Conservation (phyloP, 805 yeast genomes). For the Wickerhamomyces chaumierensis region DNA sequence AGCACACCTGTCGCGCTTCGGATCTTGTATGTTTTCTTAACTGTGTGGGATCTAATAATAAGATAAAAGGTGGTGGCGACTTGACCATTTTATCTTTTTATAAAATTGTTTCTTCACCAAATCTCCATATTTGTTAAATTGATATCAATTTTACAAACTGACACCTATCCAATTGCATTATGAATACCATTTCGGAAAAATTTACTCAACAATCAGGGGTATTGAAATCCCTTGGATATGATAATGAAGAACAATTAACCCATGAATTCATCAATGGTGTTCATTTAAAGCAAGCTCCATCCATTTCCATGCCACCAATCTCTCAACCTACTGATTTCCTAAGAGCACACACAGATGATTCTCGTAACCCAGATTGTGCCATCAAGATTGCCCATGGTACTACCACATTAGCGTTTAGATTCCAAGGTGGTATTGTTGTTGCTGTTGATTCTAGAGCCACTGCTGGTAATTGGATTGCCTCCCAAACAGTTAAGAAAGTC, state of each 20-base stretch:
- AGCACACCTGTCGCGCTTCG: no score
- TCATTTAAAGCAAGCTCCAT: conserved; percentile 35
- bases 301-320: conserved; percentile 68
- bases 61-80: background rate
- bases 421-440: conserved; percentile 88
- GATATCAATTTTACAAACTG: background rate
- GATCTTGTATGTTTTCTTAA: no score
- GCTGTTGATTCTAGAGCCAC: conserved; percentile 98
- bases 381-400: conserved; percentile 98
- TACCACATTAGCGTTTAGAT: conserved; percentile 94
- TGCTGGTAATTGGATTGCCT: conserved; percentile 96
- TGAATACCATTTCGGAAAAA: conserved; percentile 16
- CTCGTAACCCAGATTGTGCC: conserved; percentile 82
- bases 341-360: conserved; percentile 97
- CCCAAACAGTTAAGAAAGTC: conserved; percentile 95
- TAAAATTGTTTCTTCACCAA: no score
- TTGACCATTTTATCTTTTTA: background rate
- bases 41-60: no score
- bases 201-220: conserved; percentile 11
- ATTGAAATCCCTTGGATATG: conserved; percentile 12
- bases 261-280: conserved; percentile 25
- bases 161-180: conserved; percentile 1
- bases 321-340: conserved; percentile 84
- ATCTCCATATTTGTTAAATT: no score
- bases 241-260: conserved; percentile 20